These are phyloP conservation scores for Candida easanensis DNA, from an alignment of 805 yeast species.

Conservation along the genomic window DNA sequence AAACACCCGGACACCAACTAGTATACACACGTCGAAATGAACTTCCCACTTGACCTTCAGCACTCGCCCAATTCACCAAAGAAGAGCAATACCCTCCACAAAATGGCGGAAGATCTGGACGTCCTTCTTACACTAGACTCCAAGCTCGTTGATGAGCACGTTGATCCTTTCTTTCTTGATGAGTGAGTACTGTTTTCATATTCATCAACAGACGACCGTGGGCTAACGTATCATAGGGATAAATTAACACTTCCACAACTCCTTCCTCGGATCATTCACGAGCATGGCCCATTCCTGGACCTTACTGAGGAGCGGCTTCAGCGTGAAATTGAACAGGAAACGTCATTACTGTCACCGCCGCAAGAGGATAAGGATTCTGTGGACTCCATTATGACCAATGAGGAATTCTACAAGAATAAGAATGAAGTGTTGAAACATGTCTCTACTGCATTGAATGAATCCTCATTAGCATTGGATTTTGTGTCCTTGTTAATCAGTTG, in stretches of 20 bases:
- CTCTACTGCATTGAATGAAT: conserved; percentile 77
- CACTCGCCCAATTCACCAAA: no score
- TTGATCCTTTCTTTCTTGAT: conserved; percentile 23
- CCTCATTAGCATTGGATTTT: conserved; percentile 84
- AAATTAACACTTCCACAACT: conserved; percentile 49
- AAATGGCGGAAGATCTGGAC: conserved; percentile 12
- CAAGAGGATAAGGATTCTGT: conserved; percentile 11
- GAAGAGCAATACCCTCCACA: neutral
- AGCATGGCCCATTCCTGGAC: conserved; percentile 55
- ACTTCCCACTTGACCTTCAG: no score
- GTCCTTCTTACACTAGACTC: conserved; percentile 24
- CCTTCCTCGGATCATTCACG: conserved; percentile 55
- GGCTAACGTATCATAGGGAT: conserved; percentile 14
- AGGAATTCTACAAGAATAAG: conserved; percentile 47
- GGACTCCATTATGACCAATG: conserved; percentile 34
- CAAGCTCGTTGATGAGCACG: conserved; percentile 25
- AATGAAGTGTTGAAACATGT: conserved; percentile 51
- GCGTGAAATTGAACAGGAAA: conserved; percentile 15
- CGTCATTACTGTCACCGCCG: conserved; percentile 13
- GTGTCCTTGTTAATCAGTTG: conserved; percentile 80
- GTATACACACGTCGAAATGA: no score
- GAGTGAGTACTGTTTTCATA: conserved; percentile 18
- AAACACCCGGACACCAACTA: no score
- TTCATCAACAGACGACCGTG: neutral
- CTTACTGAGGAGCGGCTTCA: conserved; percentile 50